phyloP scores from a whole-genome alignment of 2,329 filamentous ascomycete species.

The Apiospora aurea region DNA sequence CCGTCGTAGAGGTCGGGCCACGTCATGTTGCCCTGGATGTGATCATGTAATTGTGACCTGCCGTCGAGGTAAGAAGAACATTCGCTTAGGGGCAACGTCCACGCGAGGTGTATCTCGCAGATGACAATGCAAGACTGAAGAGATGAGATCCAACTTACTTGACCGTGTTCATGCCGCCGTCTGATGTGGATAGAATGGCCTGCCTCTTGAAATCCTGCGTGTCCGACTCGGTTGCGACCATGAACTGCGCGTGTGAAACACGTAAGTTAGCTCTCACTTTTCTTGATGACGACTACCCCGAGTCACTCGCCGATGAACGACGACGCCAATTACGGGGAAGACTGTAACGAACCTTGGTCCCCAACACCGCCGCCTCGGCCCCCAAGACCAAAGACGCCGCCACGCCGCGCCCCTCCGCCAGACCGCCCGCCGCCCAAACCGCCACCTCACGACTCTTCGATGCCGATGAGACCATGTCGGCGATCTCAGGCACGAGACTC shows the following conservation, averaged over 20 bases:
- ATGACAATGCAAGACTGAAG: neutral
- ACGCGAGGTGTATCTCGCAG: neutral
- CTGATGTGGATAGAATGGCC: constrained; percentile 41
- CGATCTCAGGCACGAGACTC: constrained; percentile 56
- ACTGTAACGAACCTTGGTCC: constrained; percentile 65
- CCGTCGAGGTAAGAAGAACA: neutral
- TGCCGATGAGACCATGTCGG: constrained; percentile 45
- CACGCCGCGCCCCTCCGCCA: constrained; percentile 58
- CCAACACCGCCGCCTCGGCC: constrained; percentile 63
- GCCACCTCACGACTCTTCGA: constrained; percentile 37
- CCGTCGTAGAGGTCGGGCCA: constrained; percentile 43
- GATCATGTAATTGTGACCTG: constrained; percentile 43
- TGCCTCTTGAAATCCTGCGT: constrained; percentile 42
- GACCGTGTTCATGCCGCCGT: constrained; percentile 44
- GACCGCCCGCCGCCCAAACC: constrained; percentile 58
- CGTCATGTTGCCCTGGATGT: constrained; percentile 37
- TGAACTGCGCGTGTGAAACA: constrained; percentile 37
- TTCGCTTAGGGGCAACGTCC: too few species aligned
- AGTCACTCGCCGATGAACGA: too few species aligned
- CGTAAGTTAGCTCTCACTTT: neutral
- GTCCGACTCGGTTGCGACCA: constrained; percentile 44
- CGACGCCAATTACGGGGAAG: constrained; percentile 34
- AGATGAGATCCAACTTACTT: constrained; percentile 38
- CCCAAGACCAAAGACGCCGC: constrained; percentile 59
- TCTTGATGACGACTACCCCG: too few species aligned